phyloP scores from a whole-genome alignment of 169 alveolate species.

The Plasmodium gaboni region DNA sequence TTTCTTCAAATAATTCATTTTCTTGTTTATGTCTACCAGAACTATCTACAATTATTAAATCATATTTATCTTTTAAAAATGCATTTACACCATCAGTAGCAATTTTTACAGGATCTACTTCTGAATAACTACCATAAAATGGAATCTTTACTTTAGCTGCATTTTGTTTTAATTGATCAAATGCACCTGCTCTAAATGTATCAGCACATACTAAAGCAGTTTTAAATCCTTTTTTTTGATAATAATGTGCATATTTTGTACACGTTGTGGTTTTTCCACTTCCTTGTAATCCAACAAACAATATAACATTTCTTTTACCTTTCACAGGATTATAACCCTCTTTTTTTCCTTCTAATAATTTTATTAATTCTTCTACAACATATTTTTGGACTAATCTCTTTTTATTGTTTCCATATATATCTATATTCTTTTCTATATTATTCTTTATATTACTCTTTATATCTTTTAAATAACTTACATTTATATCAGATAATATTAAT shows the following conservation, averaged over 20 bases:
- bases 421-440: slow-evolving; percentile 87
- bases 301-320: slow-evolving; percentile 95
- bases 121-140: slow-evolving; percentile 98
- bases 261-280: slow-evolving; percentile 99
- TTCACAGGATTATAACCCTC: slow-evolving; percentile 94
- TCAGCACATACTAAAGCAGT: slow-evolving; percentile 99
- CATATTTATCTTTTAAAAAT: slow-evolving; percentile 95
- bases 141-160: slow-evolving; percentile 99
- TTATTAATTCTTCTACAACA: slow-evolving; percentile 91
- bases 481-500: slow-evolving; percentile 95
- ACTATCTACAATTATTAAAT: slow-evolving; percentile 98
- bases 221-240: slow-evolving; percentile 96
- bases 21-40: slow-evolving; percentile 99
- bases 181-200: slow-evolving; percentile 99
- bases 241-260: slow-evolving; percentile 98
- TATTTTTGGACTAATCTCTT: slow-evolving; percentile 86
- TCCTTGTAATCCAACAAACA: slow-evolving; percentile 99
- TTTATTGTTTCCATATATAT: slow-evolving; percentile 86
- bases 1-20: slow-evolving; percentile 98
- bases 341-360: slow-evolving; percentile 94
- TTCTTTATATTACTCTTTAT: slow-evolving; percentile 92
- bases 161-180: slow-evolving; percentile 99
- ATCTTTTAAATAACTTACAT: slow-evolving; percentile 92
- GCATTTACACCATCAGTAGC: slow-evolving; percentile 99
- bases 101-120: slow-evolving; percentile 98